Percentiles rank a stretch among this genome's conserved stretches.
These are phyloP conservation scores for Blastobotrys persicus DNA, from an alignment of 1,139 yeast genomes.

Conservation along the genomic window DNA sequence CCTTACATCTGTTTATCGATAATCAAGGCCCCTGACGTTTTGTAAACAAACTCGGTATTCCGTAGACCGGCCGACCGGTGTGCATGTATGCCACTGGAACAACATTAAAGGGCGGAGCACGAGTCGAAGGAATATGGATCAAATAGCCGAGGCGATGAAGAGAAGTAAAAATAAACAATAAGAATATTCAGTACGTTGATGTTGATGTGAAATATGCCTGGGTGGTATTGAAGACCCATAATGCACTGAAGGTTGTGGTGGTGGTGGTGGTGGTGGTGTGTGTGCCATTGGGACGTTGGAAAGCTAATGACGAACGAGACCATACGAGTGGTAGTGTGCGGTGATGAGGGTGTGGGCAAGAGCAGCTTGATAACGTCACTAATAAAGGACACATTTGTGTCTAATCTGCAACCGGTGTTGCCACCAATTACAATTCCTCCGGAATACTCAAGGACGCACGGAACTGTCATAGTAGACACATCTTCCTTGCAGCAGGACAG, in stretches of 20 bases:
- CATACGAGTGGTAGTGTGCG: slow-evolving; percentile 81
- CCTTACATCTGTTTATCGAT: not conserved
- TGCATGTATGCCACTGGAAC: too few relatives aligned
- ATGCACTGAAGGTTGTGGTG: not conserved
- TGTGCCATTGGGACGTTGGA: not conserved
- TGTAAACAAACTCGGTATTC: not conserved
- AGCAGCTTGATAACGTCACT: slow-evolving; percentile 68
- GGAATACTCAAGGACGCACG: slow-evolving; percentile 61
- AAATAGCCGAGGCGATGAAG: too few relatives aligned
- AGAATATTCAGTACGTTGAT: too few relatives aligned
- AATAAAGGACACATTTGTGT: slow-evolving; percentile 74
- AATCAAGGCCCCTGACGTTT: not conserved
- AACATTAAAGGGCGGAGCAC: too few relatives aligned
- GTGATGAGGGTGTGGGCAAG: slow-evolving; percentile 68
- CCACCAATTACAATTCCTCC: slow-evolving; percentile 82
- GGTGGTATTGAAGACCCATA: too few relatives aligned
- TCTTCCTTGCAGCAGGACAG: slow-evolving; percentile 57
- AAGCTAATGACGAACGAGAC: slow-evolving; percentile 33
- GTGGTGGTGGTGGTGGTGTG: not conserved
- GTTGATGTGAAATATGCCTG: too few relatives aligned
- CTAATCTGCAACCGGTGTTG: slow-evolving; percentile 69
- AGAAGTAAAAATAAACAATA: too few relatives aligned
- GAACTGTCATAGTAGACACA: slow-evolving; percentile 78
- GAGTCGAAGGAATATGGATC: too few relatives aligned
- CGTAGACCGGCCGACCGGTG: not conserved